Conservation (phyloP, 495 filamentous ascomycete genomes). For the Podospora australis region DNA sequence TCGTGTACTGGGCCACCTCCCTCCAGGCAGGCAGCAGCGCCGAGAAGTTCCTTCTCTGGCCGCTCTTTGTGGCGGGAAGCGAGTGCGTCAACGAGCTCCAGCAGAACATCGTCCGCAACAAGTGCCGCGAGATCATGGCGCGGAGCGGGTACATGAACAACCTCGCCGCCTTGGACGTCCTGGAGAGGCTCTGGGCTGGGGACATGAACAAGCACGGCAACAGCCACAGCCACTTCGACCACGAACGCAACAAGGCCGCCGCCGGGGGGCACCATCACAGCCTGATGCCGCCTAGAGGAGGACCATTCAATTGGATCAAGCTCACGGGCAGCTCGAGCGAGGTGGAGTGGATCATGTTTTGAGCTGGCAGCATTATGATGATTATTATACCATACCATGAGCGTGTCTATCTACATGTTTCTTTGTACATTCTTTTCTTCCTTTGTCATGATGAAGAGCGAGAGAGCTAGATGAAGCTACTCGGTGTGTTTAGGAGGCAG, state of each 20-base stretch:
- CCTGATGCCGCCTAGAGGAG: constrained; percentile 27
- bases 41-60: constrained; percentile 91
- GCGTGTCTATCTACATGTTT: background rate
- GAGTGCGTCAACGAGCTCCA: constrained; percentile 83
- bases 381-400: constrained; percentile 6
- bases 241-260: no score
- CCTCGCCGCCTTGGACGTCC: constrained; percentile 71
- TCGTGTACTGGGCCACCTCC: constrained; percentile 72
- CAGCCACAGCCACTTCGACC: constrained; percentile 14
- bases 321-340: constrained; percentile 64
- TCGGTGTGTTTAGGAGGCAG: no score
- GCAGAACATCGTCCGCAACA: constrained; percentile 65
- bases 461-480: no score
- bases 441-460: no score
- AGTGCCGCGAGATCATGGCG: constrained; percentile 78
- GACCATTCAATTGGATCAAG: constrained; percentile 67
- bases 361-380: constrained; percentile 1
- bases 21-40: constrained; percentile 58
- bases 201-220: constrained; percentile 38
- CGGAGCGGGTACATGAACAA: constrained; percentile 92
- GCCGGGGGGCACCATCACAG: background rate
- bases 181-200: constrained; percentile 75
- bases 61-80: constrained; percentile 82
- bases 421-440: background rate
- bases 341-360: constrained; percentile 86